Percentiles rank a stretch among this genome's conserved stretches.
phyloP scores from a whole-genome alignment of 2,329 filamentous ascomycete genomes.

The Coniochaeta prunicola region DNA sequence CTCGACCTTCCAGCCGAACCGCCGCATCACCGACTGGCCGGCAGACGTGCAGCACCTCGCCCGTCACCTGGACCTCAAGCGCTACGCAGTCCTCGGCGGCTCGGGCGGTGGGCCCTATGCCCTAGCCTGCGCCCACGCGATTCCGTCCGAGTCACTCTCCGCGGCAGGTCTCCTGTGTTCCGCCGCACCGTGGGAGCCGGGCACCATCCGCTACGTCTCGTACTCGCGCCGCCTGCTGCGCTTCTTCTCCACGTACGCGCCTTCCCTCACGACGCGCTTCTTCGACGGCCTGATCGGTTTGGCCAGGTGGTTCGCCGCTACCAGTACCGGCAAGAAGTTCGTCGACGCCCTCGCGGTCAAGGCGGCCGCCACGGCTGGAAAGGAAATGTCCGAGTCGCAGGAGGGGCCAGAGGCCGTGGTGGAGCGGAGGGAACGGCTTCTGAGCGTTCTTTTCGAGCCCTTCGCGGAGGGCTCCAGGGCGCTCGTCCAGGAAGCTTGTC shows the following conservation, averaged over 20 bases:
- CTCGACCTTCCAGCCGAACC: slow-evolving; percentile 25
- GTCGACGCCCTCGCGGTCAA: slow-evolving; percentile 15
- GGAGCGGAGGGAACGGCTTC: slow-evolving; percentile 16
- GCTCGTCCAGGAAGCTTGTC: slow-evolving; percentile 18
- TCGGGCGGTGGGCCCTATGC: slow-evolving; percentile 30
- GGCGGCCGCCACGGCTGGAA: slow-evolving; percentile 3
- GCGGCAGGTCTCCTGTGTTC: slow-evolving; percentile 29
- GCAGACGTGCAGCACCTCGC: slow-evolving; percentile 24
- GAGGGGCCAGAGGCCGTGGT: slow-evolving; percentile 5
- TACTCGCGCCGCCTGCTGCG: slow-evolving; percentile 8
- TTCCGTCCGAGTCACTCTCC: slow-evolving; percentile 21
- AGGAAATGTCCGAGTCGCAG: slow-evolving; percentile 2
- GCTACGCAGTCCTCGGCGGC: slow-evolving; percentile 24
- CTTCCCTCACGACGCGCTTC: slow-evolving; percentile 11
- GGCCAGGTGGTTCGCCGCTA: slow-evolving; percentile 11
- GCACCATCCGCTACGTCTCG: slow-evolving; percentile 19
- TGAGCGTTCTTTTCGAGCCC: slow-evolving; percentile 21
- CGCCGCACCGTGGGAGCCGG: slow-evolving; percentile 25
- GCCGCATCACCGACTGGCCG: slow-evolving; percentile 24
- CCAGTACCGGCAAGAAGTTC: slow-evolving; percentile 10
- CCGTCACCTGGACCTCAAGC: slow-evolving; percentile 12
- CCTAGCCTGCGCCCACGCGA: slow-evolving; percentile 23
- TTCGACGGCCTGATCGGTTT: slow-evolving; percentile 13
- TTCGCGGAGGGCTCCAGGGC: slow-evolving; percentile 20
- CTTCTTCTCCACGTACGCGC: slow-evolving; percentile 15